phyloP scores from a whole-genome alignment of 441 rosid species.

The Codiaeum variegatum region DNA sequence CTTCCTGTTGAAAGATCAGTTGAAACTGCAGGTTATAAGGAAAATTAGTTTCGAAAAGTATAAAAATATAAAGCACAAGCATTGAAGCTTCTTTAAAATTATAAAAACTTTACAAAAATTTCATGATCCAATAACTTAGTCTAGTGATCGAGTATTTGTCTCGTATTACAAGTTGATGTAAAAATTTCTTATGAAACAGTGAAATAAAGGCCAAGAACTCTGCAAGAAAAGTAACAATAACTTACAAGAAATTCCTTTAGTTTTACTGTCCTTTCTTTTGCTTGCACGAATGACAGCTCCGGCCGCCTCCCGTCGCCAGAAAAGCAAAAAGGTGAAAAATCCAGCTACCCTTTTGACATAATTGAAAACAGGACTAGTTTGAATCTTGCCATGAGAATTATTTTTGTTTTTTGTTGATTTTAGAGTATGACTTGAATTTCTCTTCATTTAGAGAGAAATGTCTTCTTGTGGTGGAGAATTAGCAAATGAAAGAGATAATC shows the following conservation, averaged over 20 bases:
- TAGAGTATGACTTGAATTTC: slow-evolving; percentile 25
- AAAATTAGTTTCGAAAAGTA: slow-evolving; percentile 16
- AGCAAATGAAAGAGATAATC: background rate
- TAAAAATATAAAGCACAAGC: no score
- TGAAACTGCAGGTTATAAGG: slow-evolving; percentile 40
- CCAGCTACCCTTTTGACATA: slow-evolving; percentile 41
- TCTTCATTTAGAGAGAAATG: slow-evolving; percentile 40
- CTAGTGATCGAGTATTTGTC: background rate
- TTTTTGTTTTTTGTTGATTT: slow-evolving; percentile 23
- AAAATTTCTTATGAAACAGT: background rate
- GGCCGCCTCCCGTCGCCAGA: slow-evolving; percentile 24
- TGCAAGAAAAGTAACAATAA: slow-evolving; percentile 3
- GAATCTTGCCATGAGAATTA: slow-evolving; percentile 19
- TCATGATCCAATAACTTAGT: background rate
- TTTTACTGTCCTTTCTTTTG: slow-evolving; percentile 18
- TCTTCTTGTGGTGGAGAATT: no score
- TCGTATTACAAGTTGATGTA: background rate
- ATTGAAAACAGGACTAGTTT: slow-evolving; percentile 21
- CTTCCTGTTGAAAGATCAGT: slow-evolving; percentile 52
- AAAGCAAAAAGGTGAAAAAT: slow-evolving; percentile 34
- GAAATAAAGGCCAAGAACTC: background rate
- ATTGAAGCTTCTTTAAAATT: background rate
- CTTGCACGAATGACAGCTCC: slow-evolving; percentile 17
- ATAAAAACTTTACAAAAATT: background rate
- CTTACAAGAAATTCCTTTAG: slow-evolving; percentile 53